Percentiles rank a stretch among this genome's conserved stretches.
Evolutionary conservation across 2,329 filamentous ascomycete genomes (phyloP).

Genomic region (Trichophyton simii): DNA sequence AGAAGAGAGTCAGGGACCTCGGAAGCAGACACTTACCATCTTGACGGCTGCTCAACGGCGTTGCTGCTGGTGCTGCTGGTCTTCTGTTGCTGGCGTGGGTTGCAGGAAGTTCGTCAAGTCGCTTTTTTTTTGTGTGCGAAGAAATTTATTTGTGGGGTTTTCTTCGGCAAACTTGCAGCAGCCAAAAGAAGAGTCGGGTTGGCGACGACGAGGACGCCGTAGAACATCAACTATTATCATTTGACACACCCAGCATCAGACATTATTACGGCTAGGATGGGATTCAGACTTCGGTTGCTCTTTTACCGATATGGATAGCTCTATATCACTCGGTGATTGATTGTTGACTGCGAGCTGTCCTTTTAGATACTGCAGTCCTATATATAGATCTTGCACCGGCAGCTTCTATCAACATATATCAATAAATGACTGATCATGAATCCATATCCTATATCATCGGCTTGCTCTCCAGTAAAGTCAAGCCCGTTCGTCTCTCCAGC

Average conservation of each 20-base stretch:
- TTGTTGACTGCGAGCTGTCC: too few species aligned
- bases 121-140: slow-evolving; percentile 15
- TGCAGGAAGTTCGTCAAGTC: slow-evolving; percentile 19
- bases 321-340: too few species aligned
- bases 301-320: neutral
- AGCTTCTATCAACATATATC: too few species aligned
- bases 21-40: slow-evolving; percentile 31
- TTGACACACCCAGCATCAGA: too few species aligned
- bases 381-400: too few species aligned
- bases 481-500: slow-evolving; percentile 61
- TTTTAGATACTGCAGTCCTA: too few species aligned
- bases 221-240: too few species aligned
- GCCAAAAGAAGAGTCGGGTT: slow-evolving; percentile 19
- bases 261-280: too few species aligned
- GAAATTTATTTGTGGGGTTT: slow-evolving; percentile 27
- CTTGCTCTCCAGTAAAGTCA: slow-evolving; percentile 37
- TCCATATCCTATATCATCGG: slow-evolving; percentile 22
- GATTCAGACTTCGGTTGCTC: neutral
- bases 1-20: neutral
- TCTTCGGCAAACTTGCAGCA: slow-evolving; percentile 23
- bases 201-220: slow-evolving; percentile 22
- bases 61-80: neutral
- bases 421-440: neutral
- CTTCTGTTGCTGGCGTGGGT: slow-evolving; percentile 16
- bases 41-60: slow-evolving; percentile 27